Percentiles rank a stretch among this genome's conserved stretches.
These are phyloP conservation scores for Trichophyton benhamiae DNA, from an alignment of 2,329 filamentous ascomycete species.

Conservation along the genomic window DNA sequence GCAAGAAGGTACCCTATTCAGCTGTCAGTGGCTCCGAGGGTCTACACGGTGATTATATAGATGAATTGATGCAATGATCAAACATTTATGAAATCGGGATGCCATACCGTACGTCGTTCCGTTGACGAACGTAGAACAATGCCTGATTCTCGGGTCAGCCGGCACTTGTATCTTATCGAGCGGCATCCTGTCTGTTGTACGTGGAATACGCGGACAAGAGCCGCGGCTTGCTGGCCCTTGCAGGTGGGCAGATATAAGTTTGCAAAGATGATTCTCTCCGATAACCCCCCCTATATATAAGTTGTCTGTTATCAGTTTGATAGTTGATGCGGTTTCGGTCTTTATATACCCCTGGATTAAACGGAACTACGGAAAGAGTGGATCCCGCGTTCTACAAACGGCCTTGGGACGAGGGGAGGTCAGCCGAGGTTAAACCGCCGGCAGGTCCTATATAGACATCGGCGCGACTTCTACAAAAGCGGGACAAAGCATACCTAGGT, in stretches of 20 bases:
- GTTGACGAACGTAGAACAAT: conserved; percentile 51
- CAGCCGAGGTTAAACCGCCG: background rate
- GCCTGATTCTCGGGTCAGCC: conserved; percentile 54
- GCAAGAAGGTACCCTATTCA: conserved; percentile 41
- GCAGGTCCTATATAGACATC: background rate
- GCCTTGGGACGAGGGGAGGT: background rate
- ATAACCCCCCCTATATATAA: no score
- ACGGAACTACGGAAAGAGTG: background rate
- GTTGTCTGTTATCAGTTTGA: background rate
- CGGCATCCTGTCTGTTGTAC: conserved; percentile 31
- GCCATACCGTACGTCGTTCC: conserved; percentile 54
- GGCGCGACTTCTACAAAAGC: background rate
- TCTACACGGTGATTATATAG: background rate
- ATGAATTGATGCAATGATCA: background rate
- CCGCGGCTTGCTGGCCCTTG: background rate
- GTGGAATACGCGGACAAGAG: background rate
- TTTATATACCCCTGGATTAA: background rate
- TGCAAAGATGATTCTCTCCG: background rate
- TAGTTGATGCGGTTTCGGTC: background rate
- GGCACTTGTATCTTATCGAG: conserved; percentile 50
- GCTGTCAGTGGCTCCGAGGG: background rate
- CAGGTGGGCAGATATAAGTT: background rate
- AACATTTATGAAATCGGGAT: background rate
- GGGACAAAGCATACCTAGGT: background rate
- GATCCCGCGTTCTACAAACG: background rate